Conservation (phyloP, 2,329 filamentous ascomycete species). For the Claviceps purpurea region DNA sequence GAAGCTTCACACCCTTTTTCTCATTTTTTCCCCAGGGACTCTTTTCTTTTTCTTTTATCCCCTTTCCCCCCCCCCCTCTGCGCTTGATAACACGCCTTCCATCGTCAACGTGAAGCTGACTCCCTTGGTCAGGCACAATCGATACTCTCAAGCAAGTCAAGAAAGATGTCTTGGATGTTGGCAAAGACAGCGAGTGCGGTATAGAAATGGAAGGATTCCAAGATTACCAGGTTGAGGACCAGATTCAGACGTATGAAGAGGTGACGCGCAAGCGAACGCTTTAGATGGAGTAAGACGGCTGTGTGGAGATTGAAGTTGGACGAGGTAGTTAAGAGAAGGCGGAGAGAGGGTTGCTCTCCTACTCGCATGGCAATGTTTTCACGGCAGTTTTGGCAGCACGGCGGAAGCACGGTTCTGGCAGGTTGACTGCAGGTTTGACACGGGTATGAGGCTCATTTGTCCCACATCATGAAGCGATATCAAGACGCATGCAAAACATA, state of each 20-base stretch:
- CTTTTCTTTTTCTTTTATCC: background rate
- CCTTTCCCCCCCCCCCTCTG: no score
- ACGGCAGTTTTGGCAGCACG: no score
- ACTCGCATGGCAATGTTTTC: no score
- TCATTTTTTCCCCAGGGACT: background rate
- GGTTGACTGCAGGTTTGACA: no score
- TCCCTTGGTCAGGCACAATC: conserved; percentile 47
- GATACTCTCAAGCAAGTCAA: conserved; percentile 81
- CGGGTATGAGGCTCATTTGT: no score
- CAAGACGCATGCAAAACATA: no score
- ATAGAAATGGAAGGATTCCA: conserved; percentile 73
- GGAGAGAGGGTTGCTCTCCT: background rate
- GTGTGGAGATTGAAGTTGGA: no score
- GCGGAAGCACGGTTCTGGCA: no score
- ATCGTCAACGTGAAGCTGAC: conserved; percentile 1
- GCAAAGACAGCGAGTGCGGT: conserved; percentile 87
- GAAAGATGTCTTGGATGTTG: conserved; percentile 80
- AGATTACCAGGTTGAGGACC: conserved; percentile 67
- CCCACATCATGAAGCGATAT: no score
- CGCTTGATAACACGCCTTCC: background rate
- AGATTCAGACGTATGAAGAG: conserved; percentile 79
- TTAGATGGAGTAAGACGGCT: conserved; percentile 17
- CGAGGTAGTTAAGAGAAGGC: no score
- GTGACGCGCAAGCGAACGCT: conserved; percentile 53
- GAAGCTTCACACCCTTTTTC: background rate